Evolutionary conservation across 2,329 filamentous ascomycete species (phyloP).

Genomic region (Arthrobotrys megalospora): DNA sequence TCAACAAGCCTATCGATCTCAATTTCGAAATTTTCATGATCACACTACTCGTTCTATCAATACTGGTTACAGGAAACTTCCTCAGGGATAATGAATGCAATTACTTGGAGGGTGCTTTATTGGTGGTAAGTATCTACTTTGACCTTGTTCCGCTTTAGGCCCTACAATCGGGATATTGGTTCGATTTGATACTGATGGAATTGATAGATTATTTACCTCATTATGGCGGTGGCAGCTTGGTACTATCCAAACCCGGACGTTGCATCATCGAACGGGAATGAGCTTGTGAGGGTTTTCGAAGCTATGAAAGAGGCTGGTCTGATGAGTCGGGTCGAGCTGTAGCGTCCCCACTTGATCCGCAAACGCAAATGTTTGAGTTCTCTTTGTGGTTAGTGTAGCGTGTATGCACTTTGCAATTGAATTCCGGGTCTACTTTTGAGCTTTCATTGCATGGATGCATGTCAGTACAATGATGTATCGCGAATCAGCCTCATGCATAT

Average conservation of each 20-base stretch:
- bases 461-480: too few species aligned
- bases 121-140: conserved; percentile 72
- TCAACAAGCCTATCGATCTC: conserved; percentile 79
- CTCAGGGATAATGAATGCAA: conserved; percentile 89
- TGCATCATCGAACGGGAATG: conserved; percentile 52
- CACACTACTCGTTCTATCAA: conserved; percentile 83
- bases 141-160: background rate
- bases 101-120: conserved; percentile 87
- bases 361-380: too few species aligned
- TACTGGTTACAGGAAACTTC: conserved; percentile 89
- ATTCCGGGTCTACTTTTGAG: too few species aligned
- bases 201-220: conserved; percentile 74
- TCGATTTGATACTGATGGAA: conserved; percentile 69
- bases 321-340: conserved; percentile 14
- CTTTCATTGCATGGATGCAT: too few species aligned
- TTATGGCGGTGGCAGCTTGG: conserved; percentile 74
- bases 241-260: conserved; percentile 71
- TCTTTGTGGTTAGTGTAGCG: too few species aligned
- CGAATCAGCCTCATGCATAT: too few species aligned
- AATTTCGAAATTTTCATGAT: conserved; percentile 92
- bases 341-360: background rate
- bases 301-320: background rate
- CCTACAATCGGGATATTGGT: background rate
- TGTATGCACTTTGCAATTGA: too few species aligned
- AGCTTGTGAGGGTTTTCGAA: conserved; percentile 4